These are phyloP conservation scores for Gossypium rotundifolium DNA, from an alignment of 345 rosid genomes.

Conservation along the genomic window DNA sequence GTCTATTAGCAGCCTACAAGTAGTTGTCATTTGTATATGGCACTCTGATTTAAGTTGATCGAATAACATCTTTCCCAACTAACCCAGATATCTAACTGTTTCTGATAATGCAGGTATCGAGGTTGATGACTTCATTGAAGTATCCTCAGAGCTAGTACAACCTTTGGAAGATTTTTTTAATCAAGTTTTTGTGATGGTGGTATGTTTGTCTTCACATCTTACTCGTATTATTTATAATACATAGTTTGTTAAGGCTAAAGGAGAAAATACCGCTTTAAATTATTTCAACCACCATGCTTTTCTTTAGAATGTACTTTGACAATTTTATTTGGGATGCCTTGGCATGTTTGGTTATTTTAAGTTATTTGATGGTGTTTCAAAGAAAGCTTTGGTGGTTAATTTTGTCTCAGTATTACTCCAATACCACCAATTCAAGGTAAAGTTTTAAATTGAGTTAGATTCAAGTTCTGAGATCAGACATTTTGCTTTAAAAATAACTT, in stretches of 20 bases:
- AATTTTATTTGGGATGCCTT: not conserved
- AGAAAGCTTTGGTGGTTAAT: not conserved
- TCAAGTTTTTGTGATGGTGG: conserved; percentile 97
- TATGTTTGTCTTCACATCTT: conserved; percentile 30
- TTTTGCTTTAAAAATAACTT: not conserved
- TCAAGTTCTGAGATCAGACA: not conserved
- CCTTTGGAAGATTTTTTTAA: conserved; percentile 91
- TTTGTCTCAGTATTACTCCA: not conserved
- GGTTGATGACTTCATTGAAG: conserved; percentile 66
- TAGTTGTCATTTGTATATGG: not conserved
- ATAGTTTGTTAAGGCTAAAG: not conserved
- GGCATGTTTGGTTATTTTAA: not conserved
- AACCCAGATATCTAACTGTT: not conserved
- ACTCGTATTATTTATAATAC: not conserved
- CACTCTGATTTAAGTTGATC: not conserved
- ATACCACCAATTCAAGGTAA: not conserved
- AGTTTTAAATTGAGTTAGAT: not conserved
- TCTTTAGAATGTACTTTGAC: not conserved
- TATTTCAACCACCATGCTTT: not conserved
- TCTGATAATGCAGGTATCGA: conserved; percentile 46
- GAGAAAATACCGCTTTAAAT: not conserved
- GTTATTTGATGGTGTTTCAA: not conserved
- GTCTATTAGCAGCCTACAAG: not conserved
- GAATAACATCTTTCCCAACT: not conserved
- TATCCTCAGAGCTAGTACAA: conserved; percentile 52